Evolutionary conservation across 805 yeast species (phyloP).

Genomic region (Saccharomycopsis malanga): DNA sequence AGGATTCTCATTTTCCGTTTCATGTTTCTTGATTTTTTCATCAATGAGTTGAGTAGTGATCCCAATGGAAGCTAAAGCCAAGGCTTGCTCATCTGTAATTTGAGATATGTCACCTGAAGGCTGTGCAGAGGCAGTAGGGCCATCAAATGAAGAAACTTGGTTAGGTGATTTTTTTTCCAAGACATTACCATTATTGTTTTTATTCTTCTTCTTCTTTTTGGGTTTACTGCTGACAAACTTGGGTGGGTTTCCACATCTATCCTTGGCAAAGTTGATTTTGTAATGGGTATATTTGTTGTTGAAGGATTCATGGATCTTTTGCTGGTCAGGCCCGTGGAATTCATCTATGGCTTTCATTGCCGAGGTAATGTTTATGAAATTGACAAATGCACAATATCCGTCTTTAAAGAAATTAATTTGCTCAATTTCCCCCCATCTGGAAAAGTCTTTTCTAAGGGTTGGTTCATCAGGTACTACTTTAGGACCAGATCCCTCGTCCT

Average conservation of each 20-base stretch:
- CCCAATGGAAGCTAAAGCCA: slow-evolving; percentile 21
- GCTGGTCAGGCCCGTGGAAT: slow-evolving; percentile 36
- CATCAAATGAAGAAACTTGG: no score
- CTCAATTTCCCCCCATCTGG: slow-evolving; percentile 62
- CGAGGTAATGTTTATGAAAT: slow-evolving; percentile 54
- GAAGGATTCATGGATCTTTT: slow-evolving; percentile 32
- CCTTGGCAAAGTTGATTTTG: slow-evolving; percentile 66
- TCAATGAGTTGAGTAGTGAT: slow-evolving; percentile 11
- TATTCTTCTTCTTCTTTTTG: slow-evolving; percentile 17
- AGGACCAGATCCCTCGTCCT: slow-evolving; percentile 28
- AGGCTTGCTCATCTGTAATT: slow-evolving; percentile 18
- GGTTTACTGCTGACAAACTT: slow-evolving; percentile 33
- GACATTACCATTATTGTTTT: slow-evolving; percentile 2
- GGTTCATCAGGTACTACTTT: slow-evolving; percentile 39
- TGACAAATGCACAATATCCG: slow-evolving; percentile 68
- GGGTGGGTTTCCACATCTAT: slow-evolving; percentile 73
- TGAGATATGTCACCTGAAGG: not conserved
- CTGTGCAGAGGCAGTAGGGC: no score
- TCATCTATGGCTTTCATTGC: slow-evolving; percentile 60
- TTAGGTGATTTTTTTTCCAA: no score
- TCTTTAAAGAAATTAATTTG: slow-evolving; percentile 67
- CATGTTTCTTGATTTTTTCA: slow-evolving; percentile 7
- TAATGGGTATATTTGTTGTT: slow-evolving; percentile 43
- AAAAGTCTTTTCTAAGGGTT: slow-evolving; percentile 51
- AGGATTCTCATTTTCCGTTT: not conserved